phyloP scores from a whole-genome alignment of 768 basidiomycete species.

The Rhizopogon vulgaris region DNA sequence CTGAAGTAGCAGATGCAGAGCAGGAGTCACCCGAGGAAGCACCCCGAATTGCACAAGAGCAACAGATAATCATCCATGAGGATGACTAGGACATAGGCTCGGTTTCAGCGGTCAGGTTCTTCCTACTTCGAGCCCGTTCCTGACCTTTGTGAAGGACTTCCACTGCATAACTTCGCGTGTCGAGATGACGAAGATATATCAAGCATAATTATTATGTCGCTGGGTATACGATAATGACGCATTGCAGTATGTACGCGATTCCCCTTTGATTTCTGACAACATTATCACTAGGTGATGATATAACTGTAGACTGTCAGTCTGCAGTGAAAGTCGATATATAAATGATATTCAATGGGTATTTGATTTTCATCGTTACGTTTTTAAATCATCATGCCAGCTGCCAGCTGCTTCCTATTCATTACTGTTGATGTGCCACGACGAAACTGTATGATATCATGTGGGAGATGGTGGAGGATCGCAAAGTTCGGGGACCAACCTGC shows the following conservation, averaged over 20 bases:
- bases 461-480: no score
- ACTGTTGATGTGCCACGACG: no score
- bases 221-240: neutral
- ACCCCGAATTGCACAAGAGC: constrained; percentile 24
- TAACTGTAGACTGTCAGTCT: no score
- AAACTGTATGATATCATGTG: no score
- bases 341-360: no score
- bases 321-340: no score
- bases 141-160: neutral
- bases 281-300: no score
- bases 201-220: neutral
- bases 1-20: neutral
- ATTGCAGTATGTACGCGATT: neutral
- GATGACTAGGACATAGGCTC: constrained; percentile 31
- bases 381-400: no score
- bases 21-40: constrained; percentile 8
- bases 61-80: constrained; percentile 44
- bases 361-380: no score
- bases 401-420: no score
- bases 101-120: neutral
- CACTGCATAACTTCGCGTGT: neutral
- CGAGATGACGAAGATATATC: neutral
- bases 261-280: neutral
- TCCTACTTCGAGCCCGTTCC: neutral
- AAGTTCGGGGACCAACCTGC: no score